phyloP scores from a whole-genome alignment of 495 filamentous ascomycete species.

The Wilcoxina mikolae region DNA sequence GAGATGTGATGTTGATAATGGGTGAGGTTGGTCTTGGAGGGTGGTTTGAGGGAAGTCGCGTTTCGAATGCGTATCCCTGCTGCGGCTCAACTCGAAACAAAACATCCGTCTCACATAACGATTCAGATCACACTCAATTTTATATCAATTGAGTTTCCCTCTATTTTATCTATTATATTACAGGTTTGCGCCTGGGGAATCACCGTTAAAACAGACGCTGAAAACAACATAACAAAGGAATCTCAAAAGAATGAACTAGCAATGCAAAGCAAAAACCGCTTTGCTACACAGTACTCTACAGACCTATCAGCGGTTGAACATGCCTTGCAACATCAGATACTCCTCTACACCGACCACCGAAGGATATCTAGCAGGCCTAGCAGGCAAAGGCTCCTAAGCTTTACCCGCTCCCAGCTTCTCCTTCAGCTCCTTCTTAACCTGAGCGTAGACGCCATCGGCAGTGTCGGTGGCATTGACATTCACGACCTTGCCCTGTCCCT shows the following conservation, averaged over 20 bases:
- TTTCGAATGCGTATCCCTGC: conserved; percentile 1
- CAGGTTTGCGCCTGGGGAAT: background rate
- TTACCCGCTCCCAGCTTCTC: background rate
- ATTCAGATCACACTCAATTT: background rate
- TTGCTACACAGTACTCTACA: no score
- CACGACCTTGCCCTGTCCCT: conserved; percentile 60
- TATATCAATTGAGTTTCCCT: background rate
- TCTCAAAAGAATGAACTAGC: background rate
- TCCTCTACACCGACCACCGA: no score
- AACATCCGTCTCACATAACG: background rate
- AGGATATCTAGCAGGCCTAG: no score
- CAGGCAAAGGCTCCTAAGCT: background rate
- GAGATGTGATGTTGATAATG: background rate
- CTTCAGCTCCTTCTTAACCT: conserved; percentile 43
- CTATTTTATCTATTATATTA: background rate
- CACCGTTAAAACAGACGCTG: background rate
- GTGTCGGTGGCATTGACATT: conserved; percentile 51
- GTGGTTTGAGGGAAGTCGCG: conserved; percentile 2
- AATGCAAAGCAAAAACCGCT: no score
- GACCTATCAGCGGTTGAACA: no score
- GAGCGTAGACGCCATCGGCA: conserved; percentile 60
- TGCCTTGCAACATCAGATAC: no score
- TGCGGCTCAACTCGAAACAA: background rate
- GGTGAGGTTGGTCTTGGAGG: background rate
- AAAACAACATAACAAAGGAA: background rate